Evolutionary conservation across 2,329 filamentous ascomycete species (phyloP).

Genomic region (Colletotrichum somersetense): DNA sequence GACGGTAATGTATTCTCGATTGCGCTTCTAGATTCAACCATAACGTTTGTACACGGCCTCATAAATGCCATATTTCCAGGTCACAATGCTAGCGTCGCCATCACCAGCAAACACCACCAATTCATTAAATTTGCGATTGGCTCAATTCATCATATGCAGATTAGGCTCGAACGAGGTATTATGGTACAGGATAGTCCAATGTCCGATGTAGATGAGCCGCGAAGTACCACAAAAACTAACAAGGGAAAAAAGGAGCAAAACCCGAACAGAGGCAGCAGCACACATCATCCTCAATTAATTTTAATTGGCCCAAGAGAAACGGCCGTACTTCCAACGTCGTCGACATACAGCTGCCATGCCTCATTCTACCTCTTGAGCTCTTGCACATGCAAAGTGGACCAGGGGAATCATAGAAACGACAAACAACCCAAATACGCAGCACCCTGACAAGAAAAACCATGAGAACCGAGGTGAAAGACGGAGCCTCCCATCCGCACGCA

Average conservation of each 20-base stretch:
- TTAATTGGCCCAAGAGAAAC: slow-evolving; percentile 43
- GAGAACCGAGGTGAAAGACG: slow-evolving; percentile 50
- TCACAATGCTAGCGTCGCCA: neutral
- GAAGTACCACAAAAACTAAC: slow-evolving; percentile 13
- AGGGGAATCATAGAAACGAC: slow-evolving; percentile 46
- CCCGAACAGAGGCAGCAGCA: slow-evolving; percentile 28
- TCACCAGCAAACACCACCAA: neutral
- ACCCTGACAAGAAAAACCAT: slow-evolving; percentile 56
- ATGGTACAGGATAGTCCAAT: slow-evolving; percentile 35
- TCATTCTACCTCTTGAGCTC: slow-evolving; percentile 42
- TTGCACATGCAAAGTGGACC: slow-evolving; percentile 42
- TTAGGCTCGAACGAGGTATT: slow-evolving; percentile 39
- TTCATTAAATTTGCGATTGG: neutral
- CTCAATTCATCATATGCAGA: slow-evolving; percentile 38
- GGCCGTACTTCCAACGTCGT: slow-evolving; percentile 45
- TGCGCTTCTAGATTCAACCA: neutral
- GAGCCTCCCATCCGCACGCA: slow-evolving; percentile 47
- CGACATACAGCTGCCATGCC: slow-evolving; percentile 30
- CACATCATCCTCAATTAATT: slow-evolving; percentile 44
- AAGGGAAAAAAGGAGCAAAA: slow-evolving; percentile 1
- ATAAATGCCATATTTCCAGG: neutral
- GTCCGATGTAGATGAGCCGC: slow-evolving; percentile 39
- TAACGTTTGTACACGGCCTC: neutral
- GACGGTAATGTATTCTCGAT: no score
- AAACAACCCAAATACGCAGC: slow-evolving; percentile 41